These are phyloP conservation scores for Verticillium longisporum DNA, from an alignment of 2,329 filamentous ascomycete genomes.

Conservation along the genomic window DNA sequence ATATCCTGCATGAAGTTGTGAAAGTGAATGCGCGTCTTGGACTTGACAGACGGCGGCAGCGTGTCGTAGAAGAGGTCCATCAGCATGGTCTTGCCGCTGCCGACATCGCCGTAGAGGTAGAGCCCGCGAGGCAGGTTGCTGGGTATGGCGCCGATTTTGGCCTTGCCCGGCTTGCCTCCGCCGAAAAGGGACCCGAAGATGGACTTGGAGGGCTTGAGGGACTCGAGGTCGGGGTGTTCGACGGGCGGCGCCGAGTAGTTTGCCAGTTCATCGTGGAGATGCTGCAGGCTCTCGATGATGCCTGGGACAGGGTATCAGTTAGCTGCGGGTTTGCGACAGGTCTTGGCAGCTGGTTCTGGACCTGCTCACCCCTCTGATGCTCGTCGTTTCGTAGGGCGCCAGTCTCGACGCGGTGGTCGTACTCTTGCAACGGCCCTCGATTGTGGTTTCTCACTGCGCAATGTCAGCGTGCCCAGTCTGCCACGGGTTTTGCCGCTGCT, in stretches of 20 bases:
- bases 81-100: constrained; percentile 97
- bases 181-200: constrained; percentile 59
- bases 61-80: constrained; percentile 99
- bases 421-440: constrained; percentile 76
- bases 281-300: constrained; percentile 83
- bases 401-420: constrained; percentile 70
- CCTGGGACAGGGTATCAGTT: constrained; percentile 36
- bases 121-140: constrained; percentile 76
- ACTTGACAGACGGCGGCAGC: constrained; percentile 67
- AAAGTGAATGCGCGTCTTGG: constrained; percentile 93
- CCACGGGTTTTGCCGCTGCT: background rate
- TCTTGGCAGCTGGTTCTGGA: background rate
- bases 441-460: constrained; percentile 17
- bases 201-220: constrained; percentile 47
- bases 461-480: background rate
- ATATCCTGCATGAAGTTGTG: constrained; percentile 99
- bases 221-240: constrained; percentile 69
- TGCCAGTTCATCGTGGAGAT: constrained; percentile 76
- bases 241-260: constrained; percentile 69
- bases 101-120: constrained; percentile 95
- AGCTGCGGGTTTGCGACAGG: background rate
- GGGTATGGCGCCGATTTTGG: constrained; percentile 49
- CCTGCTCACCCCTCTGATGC: constrained; percentile 68
- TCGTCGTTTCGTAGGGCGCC: constrained; percentile 78
- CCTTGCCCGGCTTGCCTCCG: constrained; percentile 25